Conservation (phyloP, 495 filamentous ascomycete species). For the Clohesyomyces aquaticus region DNA sequence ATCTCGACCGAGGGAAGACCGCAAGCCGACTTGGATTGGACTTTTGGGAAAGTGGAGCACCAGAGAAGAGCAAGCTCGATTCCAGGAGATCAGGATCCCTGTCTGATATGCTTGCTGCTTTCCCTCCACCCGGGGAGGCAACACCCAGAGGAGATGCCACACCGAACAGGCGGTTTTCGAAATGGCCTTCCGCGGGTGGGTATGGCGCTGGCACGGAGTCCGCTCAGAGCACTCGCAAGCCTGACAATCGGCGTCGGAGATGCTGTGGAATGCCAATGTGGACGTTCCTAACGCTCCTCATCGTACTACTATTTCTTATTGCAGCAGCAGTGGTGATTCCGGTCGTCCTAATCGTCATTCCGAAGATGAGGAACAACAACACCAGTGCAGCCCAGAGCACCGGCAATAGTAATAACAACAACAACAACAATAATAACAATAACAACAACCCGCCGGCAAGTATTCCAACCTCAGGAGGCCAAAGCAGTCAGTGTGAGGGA, state of each 20-base stretch:
- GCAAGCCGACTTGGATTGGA: constrained; percentile 67
- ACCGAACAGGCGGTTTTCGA: constrained; percentile 42
- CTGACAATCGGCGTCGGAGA: constrained; percentile 44
- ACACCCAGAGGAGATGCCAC: constrained; percentile 49
- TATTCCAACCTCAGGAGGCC: constrained; percentile 9
- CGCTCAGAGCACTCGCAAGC: constrained; percentile 21
- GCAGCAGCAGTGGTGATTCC: constrained; percentile 88
- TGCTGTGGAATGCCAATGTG: constrained; percentile 85
- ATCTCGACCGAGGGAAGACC: constrained; percentile 85
- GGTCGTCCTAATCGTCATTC: constrained; percentile 77
- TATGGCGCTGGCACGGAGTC: constrained; percentile 2
- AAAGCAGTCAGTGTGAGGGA: constrained; percentile 42
- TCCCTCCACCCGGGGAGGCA: constrained; percentile 76
- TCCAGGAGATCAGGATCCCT: constrained; percentile 63
- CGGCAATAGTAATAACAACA: constrained; percentile 4
- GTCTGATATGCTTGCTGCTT: constrained; percentile 88
- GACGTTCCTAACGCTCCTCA: constrained; percentile 70
- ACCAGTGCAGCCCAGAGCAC: constrained; percentile 44
- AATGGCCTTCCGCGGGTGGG: constrained; percentile 37
- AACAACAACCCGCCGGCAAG: constrained; percentile 16
- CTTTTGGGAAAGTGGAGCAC: constrained; percentile 50
- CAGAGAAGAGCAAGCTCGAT: constrained; percentile 47
- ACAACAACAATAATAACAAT: constrained; percentile 25
- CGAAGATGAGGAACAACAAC: constrained; percentile 53
- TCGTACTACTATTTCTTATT: constrained; percentile 73